Conservation (phyloP, 257 asterid genomes). For the Mentha longifolia region DNA sequence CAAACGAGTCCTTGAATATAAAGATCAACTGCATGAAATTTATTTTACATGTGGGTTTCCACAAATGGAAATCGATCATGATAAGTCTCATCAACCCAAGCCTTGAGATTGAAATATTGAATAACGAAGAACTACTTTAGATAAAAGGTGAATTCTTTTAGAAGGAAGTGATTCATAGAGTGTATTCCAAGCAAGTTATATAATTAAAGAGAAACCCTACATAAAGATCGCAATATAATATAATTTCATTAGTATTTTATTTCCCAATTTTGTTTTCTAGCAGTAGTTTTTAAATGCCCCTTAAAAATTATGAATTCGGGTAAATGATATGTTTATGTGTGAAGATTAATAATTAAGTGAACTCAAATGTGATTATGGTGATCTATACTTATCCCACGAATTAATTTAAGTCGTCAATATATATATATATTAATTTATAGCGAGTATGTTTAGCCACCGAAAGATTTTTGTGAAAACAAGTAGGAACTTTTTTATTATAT, state of each 20-base stretch:
- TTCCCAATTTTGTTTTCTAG: background rate
- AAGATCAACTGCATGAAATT: too few relatives aligned
- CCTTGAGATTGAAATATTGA: constrained; percentile 18
- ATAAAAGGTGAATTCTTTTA: constrained; percentile 42
- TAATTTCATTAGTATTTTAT: background rate
- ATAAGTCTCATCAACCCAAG: background rate
- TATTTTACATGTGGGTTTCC: background rate
- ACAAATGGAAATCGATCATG: constrained; percentile 10
- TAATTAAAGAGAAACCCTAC: constrained; percentile 15
- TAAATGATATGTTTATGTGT: too few relatives aligned
- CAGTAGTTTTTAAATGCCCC: constrained; percentile 11
- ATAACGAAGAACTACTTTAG: constrained; percentile 27
- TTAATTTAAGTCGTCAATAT: too few relatives aligned
- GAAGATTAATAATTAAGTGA: too few relatives aligned
- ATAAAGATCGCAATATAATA: constrained; percentile 5
- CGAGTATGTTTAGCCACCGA: background rate
- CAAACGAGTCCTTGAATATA: too few relatives aligned
- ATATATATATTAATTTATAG: too few relatives aligned
- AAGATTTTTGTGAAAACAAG: background rate
- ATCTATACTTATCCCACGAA: too few relatives aligned
- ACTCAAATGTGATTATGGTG: too few relatives aligned
- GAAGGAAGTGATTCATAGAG: constrained; percentile 65
- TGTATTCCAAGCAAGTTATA: constrained; percentile 57
- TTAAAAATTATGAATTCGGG: too few relatives aligned
- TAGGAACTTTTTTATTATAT: background rate